A percentile compares a stretch with the other conserved stretches of the same genome.
Evolutionary conservation across 192 early-diverging fungal genomes (phyloP).

Genomic region (Backusella australiensis): DNA sequence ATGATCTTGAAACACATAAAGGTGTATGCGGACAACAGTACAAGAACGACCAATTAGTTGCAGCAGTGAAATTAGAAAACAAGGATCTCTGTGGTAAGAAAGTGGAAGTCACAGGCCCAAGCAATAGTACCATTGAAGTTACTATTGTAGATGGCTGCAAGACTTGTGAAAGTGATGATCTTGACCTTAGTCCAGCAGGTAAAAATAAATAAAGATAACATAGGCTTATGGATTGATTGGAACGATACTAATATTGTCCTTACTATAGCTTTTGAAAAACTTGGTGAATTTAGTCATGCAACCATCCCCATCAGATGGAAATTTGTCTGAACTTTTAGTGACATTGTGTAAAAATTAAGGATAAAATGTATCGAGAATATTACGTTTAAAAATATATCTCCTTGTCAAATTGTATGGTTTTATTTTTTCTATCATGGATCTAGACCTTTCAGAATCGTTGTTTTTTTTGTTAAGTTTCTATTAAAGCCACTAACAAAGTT

Average conservation of each 20-base stretch:
- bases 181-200: conserved; percentile 18
- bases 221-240: not conserved
- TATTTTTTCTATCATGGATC: not conserved
- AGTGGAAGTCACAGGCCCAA: not conserved
- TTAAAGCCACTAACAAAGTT: too few relatives aligned
- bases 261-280: conserved; percentile 12
- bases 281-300: conserved; percentile 17
- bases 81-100: conserved; percentile 2
- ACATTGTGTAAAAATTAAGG: not conserved
- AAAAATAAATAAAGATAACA: not conserved
- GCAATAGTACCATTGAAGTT: conserved; percentile 1
- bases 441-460: not conserved
- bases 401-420: not conserved
- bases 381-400: not conserved
- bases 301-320: conserved; percentile 9
- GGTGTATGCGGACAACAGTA: conserved; percentile 10
- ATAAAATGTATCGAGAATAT: not conserved
- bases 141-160: conserved; percentile 17
- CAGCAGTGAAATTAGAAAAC: not conserved
- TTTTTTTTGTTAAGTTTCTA: not conserved
- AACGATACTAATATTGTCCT: not conserved
- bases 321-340: not conserved
- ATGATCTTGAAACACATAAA: conserved; percentile 14
- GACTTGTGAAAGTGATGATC: not conserved
- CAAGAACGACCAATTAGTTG: conserved; percentile 8